Evolutionary conservation across 345 rosid genomes (phyloP).

Genomic region (Syzygium grande): DNA sequence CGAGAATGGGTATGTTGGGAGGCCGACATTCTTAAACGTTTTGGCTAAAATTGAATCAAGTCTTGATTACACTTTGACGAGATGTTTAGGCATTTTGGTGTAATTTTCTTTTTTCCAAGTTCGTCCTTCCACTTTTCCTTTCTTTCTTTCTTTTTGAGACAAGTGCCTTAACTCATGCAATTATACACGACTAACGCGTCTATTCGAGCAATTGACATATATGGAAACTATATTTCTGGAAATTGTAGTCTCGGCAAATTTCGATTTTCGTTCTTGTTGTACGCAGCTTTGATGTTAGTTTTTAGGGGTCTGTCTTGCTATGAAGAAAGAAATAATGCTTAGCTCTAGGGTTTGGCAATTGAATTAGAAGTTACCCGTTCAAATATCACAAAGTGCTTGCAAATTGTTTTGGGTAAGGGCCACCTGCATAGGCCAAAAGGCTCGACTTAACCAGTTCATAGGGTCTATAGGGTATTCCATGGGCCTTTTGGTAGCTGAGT

Average conservation of each 20-base stretch:
- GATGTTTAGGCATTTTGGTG: neutral
- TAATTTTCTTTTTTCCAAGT: neutral
- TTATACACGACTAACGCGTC: neutral
- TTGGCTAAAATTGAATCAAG: neutral
- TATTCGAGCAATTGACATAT: neutral
- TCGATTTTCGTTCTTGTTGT: neutral
- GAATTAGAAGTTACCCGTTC: neutral
- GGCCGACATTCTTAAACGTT: neutral
- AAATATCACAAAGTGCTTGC: neutral
- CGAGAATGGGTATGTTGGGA: neutral
- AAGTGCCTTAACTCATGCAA: neutral
- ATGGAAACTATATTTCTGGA: neutral
- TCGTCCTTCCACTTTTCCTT: neutral
- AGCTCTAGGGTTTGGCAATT: neutral
- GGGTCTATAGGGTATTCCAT: neutral
- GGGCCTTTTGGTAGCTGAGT: neutral
- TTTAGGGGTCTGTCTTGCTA: neutral
- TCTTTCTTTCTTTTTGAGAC: neutral
- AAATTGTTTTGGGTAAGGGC: neutral
- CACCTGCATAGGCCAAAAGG: neutral
- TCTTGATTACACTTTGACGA: neutral
- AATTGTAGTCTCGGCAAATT: neutral
- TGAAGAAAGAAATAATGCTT: neutral
- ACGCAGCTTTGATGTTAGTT: neutral
- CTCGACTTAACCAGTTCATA: neutral